Conservation (phyloP, 768 basidiomycete species). For the Strobilomyces dryophilus region DNA sequence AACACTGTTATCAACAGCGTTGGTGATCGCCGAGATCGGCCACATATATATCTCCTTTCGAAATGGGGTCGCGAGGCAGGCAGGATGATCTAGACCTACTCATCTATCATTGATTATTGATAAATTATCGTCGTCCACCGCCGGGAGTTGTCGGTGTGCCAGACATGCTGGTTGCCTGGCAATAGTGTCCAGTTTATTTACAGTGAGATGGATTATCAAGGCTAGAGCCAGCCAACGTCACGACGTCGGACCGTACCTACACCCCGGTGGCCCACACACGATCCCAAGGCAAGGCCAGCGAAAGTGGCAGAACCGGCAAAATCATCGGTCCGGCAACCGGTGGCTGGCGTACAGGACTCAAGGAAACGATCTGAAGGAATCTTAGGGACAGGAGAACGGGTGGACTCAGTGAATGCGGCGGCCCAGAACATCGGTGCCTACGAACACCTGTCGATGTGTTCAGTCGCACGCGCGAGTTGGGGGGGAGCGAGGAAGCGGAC, state of each 20-base stretch:
- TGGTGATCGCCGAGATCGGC: neutral
- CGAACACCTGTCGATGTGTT: no score
- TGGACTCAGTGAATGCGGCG: neutral
- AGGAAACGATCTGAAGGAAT: neutral
- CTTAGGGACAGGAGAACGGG: no score
- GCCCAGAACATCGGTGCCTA: neutral
- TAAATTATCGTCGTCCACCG: neutral
- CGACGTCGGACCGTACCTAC: neutral
- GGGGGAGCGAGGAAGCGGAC: no score
- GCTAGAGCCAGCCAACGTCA: no score
- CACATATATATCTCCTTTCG: neutral
- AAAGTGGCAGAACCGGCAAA: neutral
- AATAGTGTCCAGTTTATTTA: no score
- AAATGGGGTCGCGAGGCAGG: no score
- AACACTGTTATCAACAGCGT: neutral
- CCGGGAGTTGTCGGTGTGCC: no score
- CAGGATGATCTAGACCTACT: neutral
- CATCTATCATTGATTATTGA: neutral
- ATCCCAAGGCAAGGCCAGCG: neutral
- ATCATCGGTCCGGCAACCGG: neutral
- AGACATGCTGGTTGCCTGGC: no score
- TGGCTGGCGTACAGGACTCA: neutral
- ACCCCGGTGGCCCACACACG: neutral
- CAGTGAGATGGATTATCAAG: no score
- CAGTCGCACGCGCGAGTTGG: no score